Evolutionary conservation across 1,139 yeast species (phyloP).

Genomic region (Yarrowia galli): DNA sequence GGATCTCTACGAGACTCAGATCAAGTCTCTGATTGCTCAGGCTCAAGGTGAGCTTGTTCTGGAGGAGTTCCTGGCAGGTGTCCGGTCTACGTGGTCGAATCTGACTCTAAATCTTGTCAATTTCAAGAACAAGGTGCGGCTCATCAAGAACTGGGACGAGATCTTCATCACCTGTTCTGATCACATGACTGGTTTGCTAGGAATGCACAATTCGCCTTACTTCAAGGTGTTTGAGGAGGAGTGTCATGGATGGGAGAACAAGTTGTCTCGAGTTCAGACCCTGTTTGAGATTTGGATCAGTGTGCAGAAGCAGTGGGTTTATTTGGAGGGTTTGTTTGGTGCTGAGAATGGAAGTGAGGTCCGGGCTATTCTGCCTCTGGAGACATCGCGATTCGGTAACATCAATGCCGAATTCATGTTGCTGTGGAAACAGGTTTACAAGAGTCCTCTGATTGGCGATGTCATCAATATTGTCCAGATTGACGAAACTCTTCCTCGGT

Average conservation of each 20-base stretch:
- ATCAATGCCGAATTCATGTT: constrained; percentile 67
- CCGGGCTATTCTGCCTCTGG: constrained; percentile 69
- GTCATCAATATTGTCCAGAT: constrained; percentile 63
- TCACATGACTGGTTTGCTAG: constrained; percentile 66
- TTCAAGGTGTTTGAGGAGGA: constrained; percentile 68
- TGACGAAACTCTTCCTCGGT: constrained; percentile 57
- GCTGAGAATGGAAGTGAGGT: constrained; percentile 63
- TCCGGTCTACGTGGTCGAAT: constrained; percentile 54
- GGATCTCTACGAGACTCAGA: constrained; percentile 54
- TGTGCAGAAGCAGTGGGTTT: constrained; percentile 89
- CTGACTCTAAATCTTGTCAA: constrained; percentile 63
- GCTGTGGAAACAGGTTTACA: constrained; percentile 60
- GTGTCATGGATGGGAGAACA: constrained; percentile 62
- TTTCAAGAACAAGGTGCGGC: constrained; percentile 60
- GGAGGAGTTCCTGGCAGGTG: constrained; percentile 61
- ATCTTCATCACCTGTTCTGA: constrained; percentile 67
- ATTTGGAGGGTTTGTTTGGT: constrained; percentile 76
- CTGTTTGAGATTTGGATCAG: constrained; percentile 79
- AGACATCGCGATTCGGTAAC: constrained; percentile 69
- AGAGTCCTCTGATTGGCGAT: constrained; percentile 64
- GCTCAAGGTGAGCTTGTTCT: constrained; percentile 79
- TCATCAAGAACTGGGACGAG: constrained; percentile 74
- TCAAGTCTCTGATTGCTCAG: constrained; percentile 62
- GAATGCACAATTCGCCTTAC: constrained; percentile 78
- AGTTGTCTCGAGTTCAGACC: constrained; percentile 59